Conservation (phyloP, 169 alveolate genomes). For the Fabrea salina region DNA sequence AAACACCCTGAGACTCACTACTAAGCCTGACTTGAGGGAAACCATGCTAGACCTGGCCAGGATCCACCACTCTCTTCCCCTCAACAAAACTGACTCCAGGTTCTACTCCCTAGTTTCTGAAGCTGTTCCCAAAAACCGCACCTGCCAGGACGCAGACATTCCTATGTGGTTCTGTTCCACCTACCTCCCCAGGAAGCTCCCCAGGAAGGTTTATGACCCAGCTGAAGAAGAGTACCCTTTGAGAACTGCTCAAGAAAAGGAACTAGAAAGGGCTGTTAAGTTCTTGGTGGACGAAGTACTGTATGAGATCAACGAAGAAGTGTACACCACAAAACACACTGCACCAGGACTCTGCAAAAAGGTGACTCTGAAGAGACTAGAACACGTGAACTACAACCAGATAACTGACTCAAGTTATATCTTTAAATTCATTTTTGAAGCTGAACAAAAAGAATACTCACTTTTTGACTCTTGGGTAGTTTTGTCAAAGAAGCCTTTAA, state of each 20-base stretch:
- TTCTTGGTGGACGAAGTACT: not conserved
- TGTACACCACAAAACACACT: not conserved
- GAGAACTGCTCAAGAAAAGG: not conserved
- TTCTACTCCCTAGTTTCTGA: not conserved
- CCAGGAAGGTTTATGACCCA: not conserved
- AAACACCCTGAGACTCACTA: not conserved
- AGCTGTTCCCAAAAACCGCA: constrained; percentile 10
- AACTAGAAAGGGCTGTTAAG: not conserved
- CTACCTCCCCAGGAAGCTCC: not conserved
- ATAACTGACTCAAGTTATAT: not conserved
- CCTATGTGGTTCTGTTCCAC: constrained; percentile 16
- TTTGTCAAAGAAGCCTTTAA: not conserved
- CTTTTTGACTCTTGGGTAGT: constrained; percentile 10
- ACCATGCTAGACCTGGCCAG: not conserved
- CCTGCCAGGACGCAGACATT: constrained; percentile 17
- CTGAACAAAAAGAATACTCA: not conserved
- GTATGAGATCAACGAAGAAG: not conserved
- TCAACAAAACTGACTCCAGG: not conserved
- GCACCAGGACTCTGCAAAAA: not conserved
- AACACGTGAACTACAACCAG: not conserved
- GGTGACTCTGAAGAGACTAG: not conserved
- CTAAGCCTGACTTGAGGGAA: constrained; percentile 26
- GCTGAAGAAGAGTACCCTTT: not conserved
- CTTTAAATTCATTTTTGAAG: not conserved
- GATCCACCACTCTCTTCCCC: not conserved